Evolutionary conservation across 495 filamentous ascomycete species (phyloP).

Genomic region (Daldinia vernicosa): DNA sequence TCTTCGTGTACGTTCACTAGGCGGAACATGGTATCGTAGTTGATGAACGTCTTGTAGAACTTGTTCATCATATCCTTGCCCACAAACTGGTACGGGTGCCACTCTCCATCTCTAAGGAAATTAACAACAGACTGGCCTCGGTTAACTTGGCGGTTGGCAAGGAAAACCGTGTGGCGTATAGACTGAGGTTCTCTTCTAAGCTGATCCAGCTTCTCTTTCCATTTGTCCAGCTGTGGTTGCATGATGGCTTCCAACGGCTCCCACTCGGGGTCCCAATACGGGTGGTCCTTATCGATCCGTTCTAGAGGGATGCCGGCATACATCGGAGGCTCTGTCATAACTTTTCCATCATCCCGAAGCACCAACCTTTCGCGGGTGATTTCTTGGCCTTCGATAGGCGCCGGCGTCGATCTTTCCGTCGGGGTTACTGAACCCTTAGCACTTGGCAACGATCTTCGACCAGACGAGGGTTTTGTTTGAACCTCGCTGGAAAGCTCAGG

Average conservation of each 20-base stretch:
- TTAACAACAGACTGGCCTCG: conserved; percentile 54
- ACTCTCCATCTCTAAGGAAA: conserved; percentile 53
- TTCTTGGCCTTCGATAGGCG: conserved; percentile 32
- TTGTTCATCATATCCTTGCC: conserved; percentile 53
- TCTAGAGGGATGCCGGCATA: conserved; percentile 57
- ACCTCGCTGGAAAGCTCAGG: conserved; percentile 17
- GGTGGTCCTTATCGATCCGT: conserved; percentile 53
- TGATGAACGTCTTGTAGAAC: conserved; percentile 48
- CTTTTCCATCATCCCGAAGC: conserved; percentile 51
- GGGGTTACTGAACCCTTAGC: conserved; percentile 39
- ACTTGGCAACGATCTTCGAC: conserved; percentile 44
- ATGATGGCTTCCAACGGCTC: conserved; percentile 46
- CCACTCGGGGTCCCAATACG: conserved; percentile 60
- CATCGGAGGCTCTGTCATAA: conserved; percentile 51
- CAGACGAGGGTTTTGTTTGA: conserved; percentile 37
- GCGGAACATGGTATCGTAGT: conserved; percentile 60
- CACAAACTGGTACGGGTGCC: conserved; percentile 60
- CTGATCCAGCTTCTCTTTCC: conserved; percentile 50
- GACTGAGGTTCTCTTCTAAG: conserved; percentile 30
- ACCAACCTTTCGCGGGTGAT: conserved; percentile 52
- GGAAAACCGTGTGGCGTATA: conserved; percentile 52
- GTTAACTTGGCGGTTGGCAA: conserved; percentile 58
- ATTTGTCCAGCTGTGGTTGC: conserved; percentile 46
- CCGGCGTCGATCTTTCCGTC: conserved; percentile 33
- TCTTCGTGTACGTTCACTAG: conserved; percentile 57